A percentile compares a stretch with the other conserved stretches of the same genome.
These are phyloP conservation scores for Pestalotiopsis sp. DNA, from an alignment of 2,329 filamentous ascomycete species.

Conservation along the genomic window DNA sequence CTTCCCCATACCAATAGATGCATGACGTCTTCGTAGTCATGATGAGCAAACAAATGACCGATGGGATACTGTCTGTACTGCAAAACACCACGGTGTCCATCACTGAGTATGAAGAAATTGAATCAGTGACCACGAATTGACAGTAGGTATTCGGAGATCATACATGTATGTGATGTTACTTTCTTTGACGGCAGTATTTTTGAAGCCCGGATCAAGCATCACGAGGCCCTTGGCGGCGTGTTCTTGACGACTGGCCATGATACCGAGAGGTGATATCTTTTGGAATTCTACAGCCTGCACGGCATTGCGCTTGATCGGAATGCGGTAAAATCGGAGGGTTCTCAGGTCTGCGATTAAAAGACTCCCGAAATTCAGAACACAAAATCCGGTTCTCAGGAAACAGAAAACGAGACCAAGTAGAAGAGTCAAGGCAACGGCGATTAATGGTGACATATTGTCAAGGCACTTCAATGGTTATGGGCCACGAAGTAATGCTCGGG, in stretches of 20 bases:
- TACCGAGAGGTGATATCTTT: background rate
- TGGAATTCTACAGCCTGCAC: background rate
- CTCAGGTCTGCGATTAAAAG: background rate
- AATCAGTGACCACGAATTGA: background rate
- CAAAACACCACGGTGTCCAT: background rate
- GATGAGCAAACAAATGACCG: background rate
- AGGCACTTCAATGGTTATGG: background rate
- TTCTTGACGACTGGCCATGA: background rate
- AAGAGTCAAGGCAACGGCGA: background rate
- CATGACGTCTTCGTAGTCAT: background rate
- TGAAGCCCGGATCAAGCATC: constrained; percentile 20
- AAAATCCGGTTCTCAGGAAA: background rate
- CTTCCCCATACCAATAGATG: background rate
- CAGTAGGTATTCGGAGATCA: constrained; percentile 15
- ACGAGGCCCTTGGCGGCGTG: background rate
- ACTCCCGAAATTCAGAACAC: background rate
- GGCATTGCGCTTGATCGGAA: background rate
- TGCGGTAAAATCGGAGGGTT: background rate
- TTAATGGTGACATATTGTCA: background rate
- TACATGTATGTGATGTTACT: constrained; percentile 23
- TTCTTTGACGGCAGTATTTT: constrained; percentile 22
- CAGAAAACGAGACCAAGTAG: background rate
- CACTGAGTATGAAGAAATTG: background rate
- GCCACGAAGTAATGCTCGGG: background rate
- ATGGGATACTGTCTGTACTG: background rate